A percentile compares a stretch with the other conserved stretches of the same genome.
phyloP scores from a whole-genome alignment of 768 basidiomycete species.

The Boletus subparvulus region DNA sequence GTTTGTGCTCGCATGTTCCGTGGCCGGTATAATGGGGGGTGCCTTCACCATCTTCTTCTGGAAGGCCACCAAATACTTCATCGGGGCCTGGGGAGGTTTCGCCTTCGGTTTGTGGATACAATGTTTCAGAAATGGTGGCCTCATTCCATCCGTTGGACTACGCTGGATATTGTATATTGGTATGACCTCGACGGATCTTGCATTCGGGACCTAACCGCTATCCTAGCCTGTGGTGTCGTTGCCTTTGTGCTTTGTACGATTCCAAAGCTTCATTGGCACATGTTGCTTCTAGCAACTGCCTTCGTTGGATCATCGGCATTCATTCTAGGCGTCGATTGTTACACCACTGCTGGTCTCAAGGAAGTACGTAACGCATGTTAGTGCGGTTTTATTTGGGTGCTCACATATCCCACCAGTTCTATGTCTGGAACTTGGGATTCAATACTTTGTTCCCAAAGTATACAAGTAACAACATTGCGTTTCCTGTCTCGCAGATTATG shows the following conservation, averaged over 20 bases:
- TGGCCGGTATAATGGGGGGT: constrained; percentile 83
- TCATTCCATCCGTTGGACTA: constrained; percentile 73
- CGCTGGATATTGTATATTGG: constrained; percentile 92
- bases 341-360: constrained; percentile 87
- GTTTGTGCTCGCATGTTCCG: constrained; percentile 78
- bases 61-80: constrained; percentile 81
- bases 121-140: constrained; percentile 77
- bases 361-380: constrained; percentile 53
- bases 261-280: constrained; percentile 83
- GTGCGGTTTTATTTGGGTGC: background rate
- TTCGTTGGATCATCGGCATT: constrained; percentile 89
- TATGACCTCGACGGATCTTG: constrained; percentile 32
- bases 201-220: constrained; percentile 14
- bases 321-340: constrained; percentile 93
- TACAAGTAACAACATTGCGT: constrained; percentile 60
- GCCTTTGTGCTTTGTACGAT: constrained; percentile 85
- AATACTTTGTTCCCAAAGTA: constrained; percentile 76
- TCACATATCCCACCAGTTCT: constrained; percentile 59
- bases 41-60: constrained; percentile 90
- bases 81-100: constrained; percentile 67
- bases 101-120: constrained; percentile 86
- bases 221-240: constrained; percentile 63
- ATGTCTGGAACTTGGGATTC: constrained; percentile 94
- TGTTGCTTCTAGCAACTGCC: constrained; percentile 83
- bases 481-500: constrained; percentile 88